Base-by-base conservation (phyloP, 345 rosid species). In the Aegle marmelos region DNA sequence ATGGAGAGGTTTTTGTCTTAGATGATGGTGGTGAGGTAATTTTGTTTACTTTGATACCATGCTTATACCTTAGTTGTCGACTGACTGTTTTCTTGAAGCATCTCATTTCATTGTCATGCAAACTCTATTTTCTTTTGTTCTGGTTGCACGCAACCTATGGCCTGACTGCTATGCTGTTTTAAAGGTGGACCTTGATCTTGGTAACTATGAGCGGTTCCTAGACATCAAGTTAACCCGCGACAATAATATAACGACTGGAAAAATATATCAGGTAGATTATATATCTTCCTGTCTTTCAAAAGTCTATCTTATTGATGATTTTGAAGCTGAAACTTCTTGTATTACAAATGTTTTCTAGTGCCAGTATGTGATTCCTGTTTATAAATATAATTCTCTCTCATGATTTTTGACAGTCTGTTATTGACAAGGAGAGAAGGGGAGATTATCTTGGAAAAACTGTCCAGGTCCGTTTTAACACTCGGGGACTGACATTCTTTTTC, bases 371-470 rank as follows among this genome's bases (percentile, higher is more conserved):
- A 33, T 50, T 77, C 8, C 31, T 68, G 45, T 31, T 16, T 57
- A 68, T 27, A 53, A 31, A 62, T 76, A 56, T 81, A 13, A 53
- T 76, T 57, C 31, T 24, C 57, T 36, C 79, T 33, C 34, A 36
- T 81, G 76, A 8, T 36, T 63, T 57, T 79, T 71, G 61, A 75
- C 90, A 95, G 99, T 80, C 87, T 19, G 99, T 95, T 27, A 88
- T 95, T 70, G 85, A 92, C 77, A 95, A 87, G 78, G 99, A 95
- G 84, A 94, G 99, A 83, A 92, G 66, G 68, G 99, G 99, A 48
- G 97, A 92, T 84, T 96, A 94, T 85, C 94, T 96, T n/a, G 99
- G 99, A 85, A 92, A 87, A 82, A 96, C 98, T 77, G 98, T 96
- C 60, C 99, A 96, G 99, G 98, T 93, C 67, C 21, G 37, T 57